Percentiles rank a stretch among this genome's conserved stretches.
Conservation (phyloP, 2,329 filamentous ascomycete genomes). For the Parastagonospora avenae region DNA sequence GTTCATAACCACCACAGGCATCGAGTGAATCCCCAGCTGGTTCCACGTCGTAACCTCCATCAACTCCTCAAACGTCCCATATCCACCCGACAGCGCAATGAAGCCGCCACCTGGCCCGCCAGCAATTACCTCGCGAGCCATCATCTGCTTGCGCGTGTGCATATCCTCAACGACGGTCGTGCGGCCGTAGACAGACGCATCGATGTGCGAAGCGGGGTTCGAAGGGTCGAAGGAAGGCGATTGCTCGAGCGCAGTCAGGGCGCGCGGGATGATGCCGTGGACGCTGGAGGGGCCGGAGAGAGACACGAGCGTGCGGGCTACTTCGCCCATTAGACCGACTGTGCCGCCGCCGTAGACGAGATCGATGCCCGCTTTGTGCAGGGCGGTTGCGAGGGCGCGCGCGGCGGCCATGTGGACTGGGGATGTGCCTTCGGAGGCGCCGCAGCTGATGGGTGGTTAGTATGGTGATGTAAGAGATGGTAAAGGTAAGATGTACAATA, state of each 20-base stretch:
- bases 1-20: slow-evolving; percentile 77
- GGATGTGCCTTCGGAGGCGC: slow-evolving; percentile 74
- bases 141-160: slow-evolving; percentile 93
- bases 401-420: slow-evolving; percentile 80
- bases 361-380: slow-evolving; percentile 77
- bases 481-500: slow-evolving; percentile 66
- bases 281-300: slow-evolving; percentile 81
- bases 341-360: slow-evolving; percentile 97
- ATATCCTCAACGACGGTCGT: slow-evolving; percentile 93
- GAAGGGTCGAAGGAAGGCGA: slow-evolving; percentile 60
- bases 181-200: slow-evolving; percentile 71
- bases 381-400: slow-evolving; percentile 70
- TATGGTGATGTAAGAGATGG: background rate
- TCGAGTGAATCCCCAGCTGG: slow-evolving; percentile 89
- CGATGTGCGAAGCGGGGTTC: slow-evolving; percentile 56
- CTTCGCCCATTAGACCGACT: slow-evolving; percentile 91
- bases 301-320: slow-evolving; percentile 83
- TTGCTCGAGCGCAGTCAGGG: slow-evolving; percentile 79
- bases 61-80: slow-evolving; percentile 94
- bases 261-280: slow-evolving; percentile 90
- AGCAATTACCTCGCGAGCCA: slow-evolving; percentile 84
- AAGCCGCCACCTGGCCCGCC: slow-evolving; percentile 87
- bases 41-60: slow-evolving; percentile 95
- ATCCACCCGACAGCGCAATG: slow-evolving; percentile 85
- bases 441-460: slow-evolving; percentile 65